Base-by-base conservation (phyloP, 2,329 filamentous ascomycete genomes). In the Venturia nashicola region DNA sequence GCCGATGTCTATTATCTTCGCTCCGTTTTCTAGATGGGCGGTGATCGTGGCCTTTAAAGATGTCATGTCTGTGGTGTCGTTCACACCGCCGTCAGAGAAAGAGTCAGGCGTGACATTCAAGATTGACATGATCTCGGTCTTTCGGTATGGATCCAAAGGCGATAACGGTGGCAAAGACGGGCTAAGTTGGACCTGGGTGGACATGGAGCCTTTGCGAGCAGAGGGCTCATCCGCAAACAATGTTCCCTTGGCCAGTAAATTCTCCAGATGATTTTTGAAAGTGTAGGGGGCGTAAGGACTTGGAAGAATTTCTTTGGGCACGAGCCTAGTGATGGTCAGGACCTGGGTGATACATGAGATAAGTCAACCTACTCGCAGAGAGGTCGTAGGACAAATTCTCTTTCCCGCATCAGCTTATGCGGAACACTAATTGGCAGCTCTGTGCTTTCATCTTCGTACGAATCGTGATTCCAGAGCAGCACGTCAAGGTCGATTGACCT, bases 401-500 rank as follows among this genome's bases (percentile, higher is more conserved):
- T 83, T 75, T 99, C 94, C 2, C 87, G 77, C 78, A 99, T 96
- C 54, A 90, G 81, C 40, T 84, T 80, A 73, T 99, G 94, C 12
- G 94, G 94, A 36, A 99, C 81, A 34, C 81, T 61, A 14, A 63
- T 55, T 55, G 48, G 43, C n/a, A 64, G 51, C n/a, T 61, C 87
- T n/a, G 99, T 83, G 23, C 91, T 84, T 51, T 88, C 83, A 67
- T 90, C 82, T 48, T 84, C 76, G 61, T 96, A 76, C 3, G 75
- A 78, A 65, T 87, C 76, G 64, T 89, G 77, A 61, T 86, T 87
- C 71, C 96, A 97, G 1, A 97, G 79, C 20, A 97, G 78, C 59
- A 99, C 91, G 71, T 99, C 94, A 16, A 99, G 80, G 71, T 99
- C 94, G 66, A 99, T 96, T 71, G 91, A 96, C 36, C 94, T 84